Percentiles rank a stretch among this genome's conserved stretches.
Evolutionary conservation across 2,329 filamentous ascomycete species (phyloP).

Genomic region (Fusarium compactum): DNA sequence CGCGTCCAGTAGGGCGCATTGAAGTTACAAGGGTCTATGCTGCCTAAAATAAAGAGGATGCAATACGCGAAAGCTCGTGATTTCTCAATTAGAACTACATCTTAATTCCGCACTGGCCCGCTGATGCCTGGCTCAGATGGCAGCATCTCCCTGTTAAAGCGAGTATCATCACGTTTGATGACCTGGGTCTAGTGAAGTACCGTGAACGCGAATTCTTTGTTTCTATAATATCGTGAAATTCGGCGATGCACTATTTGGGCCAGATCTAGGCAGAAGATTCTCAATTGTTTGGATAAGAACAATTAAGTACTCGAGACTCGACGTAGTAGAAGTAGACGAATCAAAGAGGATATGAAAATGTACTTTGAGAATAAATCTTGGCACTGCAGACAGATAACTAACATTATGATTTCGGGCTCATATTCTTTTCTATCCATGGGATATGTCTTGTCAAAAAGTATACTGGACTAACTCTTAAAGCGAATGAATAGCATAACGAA

Average conservation of each 20-base stretch:
- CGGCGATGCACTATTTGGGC: slow-evolving; percentile 20
- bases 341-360: not conserved
- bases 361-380: not conserved
- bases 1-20: slow-evolving; percentile 32
- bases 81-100: not conserved
- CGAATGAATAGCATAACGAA: not conserved
- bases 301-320: not conserved
- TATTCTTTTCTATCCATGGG: not conserved
- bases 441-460: not conserved
- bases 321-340: not conserved
- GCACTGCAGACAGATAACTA: not conserved
- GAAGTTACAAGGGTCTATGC: slow-evolving; percentile 33
- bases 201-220: slow-evolving; percentile 33
- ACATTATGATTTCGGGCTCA: not conserved
- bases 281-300: not conserved
- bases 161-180: slow-evolving; percentile 24
- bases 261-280: slow-evolving; percentile 30
- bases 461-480: not conserved
- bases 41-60: slow-evolving; percentile 40
- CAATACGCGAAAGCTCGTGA: slow-evolving; percentile 46
- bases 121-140: slow-evolving; percentile 42
- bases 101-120: not conserved
- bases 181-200: slow-evolving; percentile 7
- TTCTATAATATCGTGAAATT: slow-evolving; percentile 12
- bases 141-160: not conserved